A percentile compares a stretch with the other conserved stretches of the same genome.
phyloP scores from a whole-genome alignment of 2,329 filamentous ascomycete genomes.

The Neodidymelliopsis sp. region DNA sequence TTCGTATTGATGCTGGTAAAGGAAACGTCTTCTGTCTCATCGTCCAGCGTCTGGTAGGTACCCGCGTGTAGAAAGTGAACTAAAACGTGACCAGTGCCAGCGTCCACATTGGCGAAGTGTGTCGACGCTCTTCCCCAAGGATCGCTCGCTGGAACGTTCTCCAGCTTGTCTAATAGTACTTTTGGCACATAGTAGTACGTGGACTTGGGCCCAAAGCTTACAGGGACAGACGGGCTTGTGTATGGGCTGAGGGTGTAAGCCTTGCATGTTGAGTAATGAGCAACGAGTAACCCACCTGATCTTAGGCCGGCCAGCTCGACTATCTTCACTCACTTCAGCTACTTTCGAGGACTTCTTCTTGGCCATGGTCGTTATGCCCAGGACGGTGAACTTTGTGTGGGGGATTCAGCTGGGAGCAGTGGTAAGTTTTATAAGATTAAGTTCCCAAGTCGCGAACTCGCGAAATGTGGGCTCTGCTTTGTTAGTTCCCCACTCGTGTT shows the following conservation, averaged over 20 bases:
- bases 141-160: too few species aligned
- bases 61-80: constrained; percentile 38
- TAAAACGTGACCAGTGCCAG: constrained; percentile 27
- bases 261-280: background rate
- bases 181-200: background rate
- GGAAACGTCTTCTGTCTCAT: background rate
- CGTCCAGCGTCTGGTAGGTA: constrained; percentile 34
- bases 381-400: background rate
- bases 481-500: background rate
- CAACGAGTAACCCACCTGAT: background rate
- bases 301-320: too few species aligned
- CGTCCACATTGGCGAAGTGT: constrained; percentile 22
- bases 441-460: background rate
- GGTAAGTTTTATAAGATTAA: too few species aligned
- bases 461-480: background rate
- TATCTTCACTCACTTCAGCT: background rate
- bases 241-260: background rate
- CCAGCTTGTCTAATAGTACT: background rate
- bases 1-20: background rate
- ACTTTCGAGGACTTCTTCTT: background rate
- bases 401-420: too few species aligned
- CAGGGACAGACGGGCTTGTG: background rate
- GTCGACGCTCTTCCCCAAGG: background rate
- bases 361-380: background rate
- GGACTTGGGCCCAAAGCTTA: background rate